Conservation (phyloP, 805 yeast species). For the Starmera dryadoides region DNA sequence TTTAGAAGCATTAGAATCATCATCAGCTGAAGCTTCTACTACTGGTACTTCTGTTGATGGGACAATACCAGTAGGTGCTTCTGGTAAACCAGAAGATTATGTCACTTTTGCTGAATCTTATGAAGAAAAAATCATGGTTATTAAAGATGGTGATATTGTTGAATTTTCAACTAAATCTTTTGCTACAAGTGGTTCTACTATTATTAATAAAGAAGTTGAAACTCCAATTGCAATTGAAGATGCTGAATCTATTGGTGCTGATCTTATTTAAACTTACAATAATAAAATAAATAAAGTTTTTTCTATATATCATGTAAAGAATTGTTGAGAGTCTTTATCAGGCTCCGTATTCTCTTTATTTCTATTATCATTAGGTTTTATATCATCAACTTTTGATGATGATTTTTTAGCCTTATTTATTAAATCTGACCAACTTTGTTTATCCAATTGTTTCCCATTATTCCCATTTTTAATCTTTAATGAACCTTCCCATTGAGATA, state of each 20-base stretch:
- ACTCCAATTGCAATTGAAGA: constrained; percentile 5
- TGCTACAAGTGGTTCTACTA: background rate
- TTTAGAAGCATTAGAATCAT: background rate
- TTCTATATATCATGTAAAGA: too few species aligned
- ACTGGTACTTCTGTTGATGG: background rate
- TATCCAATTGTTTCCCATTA: constrained; percentile 7
- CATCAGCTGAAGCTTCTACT: background rate
- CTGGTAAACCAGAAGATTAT: background rate
- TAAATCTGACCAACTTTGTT: constrained; percentile 15
- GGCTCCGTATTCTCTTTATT: constrained; percentile 3
- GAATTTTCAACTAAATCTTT: background rate
- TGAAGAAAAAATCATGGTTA: constrained; percentile 5
- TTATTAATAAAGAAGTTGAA: constrained; percentile 3
- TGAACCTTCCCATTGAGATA: constrained; percentile 61
- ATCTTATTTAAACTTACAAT: background rate
- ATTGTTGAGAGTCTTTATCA: background rate
- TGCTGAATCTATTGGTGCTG: background rate
- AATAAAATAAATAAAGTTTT: too few species aligned
- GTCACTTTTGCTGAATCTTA: background rate
- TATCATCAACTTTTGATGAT: background rate
- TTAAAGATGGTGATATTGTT: constrained; percentile 18
- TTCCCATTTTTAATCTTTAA: constrained; percentile 6
- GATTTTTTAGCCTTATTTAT: constrained; percentile 9
- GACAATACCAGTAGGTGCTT: background rate
- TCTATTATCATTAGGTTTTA: background rate